These are phyloP conservation scores for Lentinus polychrous DNA, from an alignment of 1,284 basidiomycete genomes.

Conservation along the genomic window DNA sequence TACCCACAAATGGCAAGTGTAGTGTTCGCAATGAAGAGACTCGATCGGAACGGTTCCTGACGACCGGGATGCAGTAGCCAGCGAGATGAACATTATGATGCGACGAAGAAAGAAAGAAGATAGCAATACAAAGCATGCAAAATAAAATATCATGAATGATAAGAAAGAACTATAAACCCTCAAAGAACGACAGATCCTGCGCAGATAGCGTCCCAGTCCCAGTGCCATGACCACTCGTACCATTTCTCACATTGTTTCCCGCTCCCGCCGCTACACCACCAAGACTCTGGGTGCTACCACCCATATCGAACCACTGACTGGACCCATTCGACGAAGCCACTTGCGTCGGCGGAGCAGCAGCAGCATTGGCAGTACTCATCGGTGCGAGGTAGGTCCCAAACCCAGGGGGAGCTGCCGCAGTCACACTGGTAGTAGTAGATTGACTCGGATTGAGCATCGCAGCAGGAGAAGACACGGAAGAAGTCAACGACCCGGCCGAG, in stretches of 20 bases:
- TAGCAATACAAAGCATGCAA: no score
- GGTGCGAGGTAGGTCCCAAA: not conserved
- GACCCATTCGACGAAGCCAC: slow-evolving; percentile 2
- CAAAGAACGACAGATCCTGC: slow-evolving; percentile 72
- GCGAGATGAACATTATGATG: no score
- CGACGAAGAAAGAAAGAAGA: no score
- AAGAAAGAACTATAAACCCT: slow-evolving; percentile 39
- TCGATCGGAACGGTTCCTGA: no score
- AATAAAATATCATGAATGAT: no score
- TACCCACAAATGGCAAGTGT: no score
- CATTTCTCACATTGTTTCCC: not conserved
- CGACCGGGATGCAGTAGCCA: no score
- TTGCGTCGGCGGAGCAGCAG: slow-evolving; percentile 1
- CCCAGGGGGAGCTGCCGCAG: not conserved
- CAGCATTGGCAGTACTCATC: not conserved
- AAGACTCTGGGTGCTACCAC: not conserved
- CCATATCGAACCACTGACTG: slow-evolving; percentile 5
- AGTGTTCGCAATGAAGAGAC: no score
- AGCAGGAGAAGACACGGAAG: slow-evolving; percentile 4
- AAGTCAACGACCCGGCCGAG: slow-evolving; percentile 3
- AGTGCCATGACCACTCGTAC: not conserved
- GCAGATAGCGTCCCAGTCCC: slow-evolving; percentile 45
- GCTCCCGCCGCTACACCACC: not conserved
- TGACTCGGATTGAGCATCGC: slow-evolving; percentile 1
- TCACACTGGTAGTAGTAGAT: slow-evolving; percentile 1